Conservation (phyloP, 495 filamentous ascomycete species). For the Saxophila tyrrhenica region DNA sequence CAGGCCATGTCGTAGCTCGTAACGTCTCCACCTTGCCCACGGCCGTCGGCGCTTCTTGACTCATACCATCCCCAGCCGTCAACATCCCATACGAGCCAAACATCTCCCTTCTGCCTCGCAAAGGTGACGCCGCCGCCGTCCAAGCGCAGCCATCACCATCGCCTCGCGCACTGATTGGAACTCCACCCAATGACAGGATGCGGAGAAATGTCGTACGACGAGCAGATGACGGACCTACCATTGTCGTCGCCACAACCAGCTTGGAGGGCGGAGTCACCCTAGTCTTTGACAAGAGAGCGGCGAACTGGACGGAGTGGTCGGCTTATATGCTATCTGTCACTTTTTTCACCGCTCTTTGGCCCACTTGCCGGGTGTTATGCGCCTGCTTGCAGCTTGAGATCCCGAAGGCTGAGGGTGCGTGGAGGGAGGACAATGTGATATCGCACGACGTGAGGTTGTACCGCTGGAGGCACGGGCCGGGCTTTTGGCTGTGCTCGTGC, state of each 20-base stretch:
- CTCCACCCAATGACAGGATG: not conserved
- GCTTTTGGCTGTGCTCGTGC: constrained; percentile 1
- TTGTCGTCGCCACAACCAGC: not conserved
- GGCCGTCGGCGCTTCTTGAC: not conserved
- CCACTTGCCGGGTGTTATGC: not conserved
- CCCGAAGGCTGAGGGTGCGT: not conserved
- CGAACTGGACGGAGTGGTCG: not conserved
- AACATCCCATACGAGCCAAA: not conserved
- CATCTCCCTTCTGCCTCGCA: not conserved
- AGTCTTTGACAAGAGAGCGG: not conserved
- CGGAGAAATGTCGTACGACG: not conserved
- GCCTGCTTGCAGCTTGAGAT: not conserved
- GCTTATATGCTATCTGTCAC: constrained; percentile 10
- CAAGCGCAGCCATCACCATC: not conserved
- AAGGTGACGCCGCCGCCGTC: not conserved
- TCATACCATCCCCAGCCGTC: not conserved
- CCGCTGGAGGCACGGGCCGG: not conserved
- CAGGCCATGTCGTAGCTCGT: constrained; percentile 15
- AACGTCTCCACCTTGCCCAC: constrained; percentile 1
- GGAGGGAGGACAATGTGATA: not conserved
- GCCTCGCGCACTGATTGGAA: not conserved
- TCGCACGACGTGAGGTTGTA: not conserved
- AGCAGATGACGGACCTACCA: not conserved
- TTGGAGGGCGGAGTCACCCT: not conserved
- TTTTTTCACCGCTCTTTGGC: constrained; percentile 14